Evolutionary conservation across 148 eudicot species (phyloP).

Genomic region (Diospyros kaki): DNA sequence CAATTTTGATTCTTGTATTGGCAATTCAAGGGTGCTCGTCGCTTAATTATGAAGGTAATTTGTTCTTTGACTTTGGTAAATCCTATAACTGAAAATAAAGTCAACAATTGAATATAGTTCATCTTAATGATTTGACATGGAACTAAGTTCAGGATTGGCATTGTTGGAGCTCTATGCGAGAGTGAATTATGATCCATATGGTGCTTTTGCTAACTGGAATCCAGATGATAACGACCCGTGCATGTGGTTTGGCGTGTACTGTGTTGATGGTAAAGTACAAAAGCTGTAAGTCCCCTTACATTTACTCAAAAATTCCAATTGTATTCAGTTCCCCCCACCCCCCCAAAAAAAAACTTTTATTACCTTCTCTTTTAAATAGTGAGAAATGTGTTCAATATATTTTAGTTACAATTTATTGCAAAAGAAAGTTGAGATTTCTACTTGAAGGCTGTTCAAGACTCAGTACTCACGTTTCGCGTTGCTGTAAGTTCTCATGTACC

Average conservation of each 20-base stretch:
- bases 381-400: background rate
- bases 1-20: constrained; percentile 46
- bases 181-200: constrained; percentile 58
- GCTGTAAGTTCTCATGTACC: background rate
- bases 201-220: constrained; percentile 70
- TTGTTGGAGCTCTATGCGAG: constrained; percentile 54
- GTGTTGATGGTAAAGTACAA: constrained; percentile 67
- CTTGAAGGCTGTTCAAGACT: background rate
- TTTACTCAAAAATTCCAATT: background rate
- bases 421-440: background rate
- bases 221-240: constrained; percentile 62
- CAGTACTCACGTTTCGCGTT: background rate
- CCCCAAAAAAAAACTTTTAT: background rate
- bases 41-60: constrained; percentile 73
- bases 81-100: background rate
- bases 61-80: background rate
- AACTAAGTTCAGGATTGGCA: constrained; percentile 55
- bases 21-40: constrained; percentile 50
- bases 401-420: background rate
- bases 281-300: constrained; percentile 63
- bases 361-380: background rate
- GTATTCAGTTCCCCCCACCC: background rate
- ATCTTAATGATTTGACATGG: constrained; percentile 9
- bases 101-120: background rate
- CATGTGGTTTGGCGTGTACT: constrained; percentile 67